Percentiles rank a stretch among this genome's conserved stretches.
phyloP scores from a whole-genome alignment of 208 protist species.

The Trypanosoma rangeli region DNA sequence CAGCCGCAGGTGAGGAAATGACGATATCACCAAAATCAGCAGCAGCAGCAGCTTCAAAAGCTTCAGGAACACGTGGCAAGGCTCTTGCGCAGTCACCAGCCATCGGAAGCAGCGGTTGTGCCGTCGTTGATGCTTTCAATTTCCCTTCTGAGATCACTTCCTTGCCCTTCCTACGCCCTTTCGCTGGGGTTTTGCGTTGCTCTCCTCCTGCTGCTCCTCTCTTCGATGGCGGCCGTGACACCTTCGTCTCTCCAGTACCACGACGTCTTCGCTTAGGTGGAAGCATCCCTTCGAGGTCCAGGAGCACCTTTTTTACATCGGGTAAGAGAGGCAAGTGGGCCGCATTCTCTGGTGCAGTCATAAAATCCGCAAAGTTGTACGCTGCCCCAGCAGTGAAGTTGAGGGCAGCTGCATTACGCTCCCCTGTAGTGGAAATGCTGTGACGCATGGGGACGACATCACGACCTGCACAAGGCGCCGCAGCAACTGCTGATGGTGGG shows the following conservation, averaged over 20 bases:
- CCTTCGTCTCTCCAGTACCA: background rate
- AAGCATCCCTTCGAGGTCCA: slow-evolving; percentile 17
- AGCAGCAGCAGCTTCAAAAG: background rate
- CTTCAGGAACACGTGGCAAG: background rate
- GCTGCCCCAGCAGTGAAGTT: background rate
- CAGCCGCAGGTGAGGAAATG: background rate
- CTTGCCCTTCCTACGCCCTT: background rate
- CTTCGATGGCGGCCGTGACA: background rate
- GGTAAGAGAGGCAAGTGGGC: slow-evolving; percentile 18
- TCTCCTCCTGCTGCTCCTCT: background rate
- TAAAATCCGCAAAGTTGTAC: slow-evolving; percentile 38
- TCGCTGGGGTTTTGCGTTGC: background rate
- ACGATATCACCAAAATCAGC: background rate
- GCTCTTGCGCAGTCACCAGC: background rate
- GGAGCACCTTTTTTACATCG: slow-evolving; percentile 20
- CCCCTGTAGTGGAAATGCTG: background rate
- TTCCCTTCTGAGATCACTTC: background rate
- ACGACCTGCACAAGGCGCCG: background rate
- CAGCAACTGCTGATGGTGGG: background rate
- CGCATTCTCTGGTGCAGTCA: slow-evolving; percentile 30
- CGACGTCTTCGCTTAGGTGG: background rate
- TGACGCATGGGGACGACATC: background rate
- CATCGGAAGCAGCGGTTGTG: background rate
- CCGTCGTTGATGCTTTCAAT: background rate
- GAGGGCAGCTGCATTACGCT: background rate